phyloP scores from a whole-genome alignment of 345 rosid genomes.

The Luvunga scandens region DNA sequence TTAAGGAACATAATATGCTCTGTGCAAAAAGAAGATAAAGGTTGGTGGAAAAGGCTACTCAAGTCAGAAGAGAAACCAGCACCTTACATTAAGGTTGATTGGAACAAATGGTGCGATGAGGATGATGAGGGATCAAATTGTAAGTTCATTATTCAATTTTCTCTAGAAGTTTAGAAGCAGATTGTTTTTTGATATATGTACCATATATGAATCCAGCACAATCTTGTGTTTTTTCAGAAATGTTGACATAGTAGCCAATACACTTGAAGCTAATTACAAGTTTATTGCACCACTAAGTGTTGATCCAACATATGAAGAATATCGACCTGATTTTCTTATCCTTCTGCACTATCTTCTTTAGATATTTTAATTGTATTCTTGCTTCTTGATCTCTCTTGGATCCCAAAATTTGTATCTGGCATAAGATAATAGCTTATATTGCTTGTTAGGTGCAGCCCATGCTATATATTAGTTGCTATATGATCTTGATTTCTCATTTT shows the following conservation, averaged over 20 bases:
- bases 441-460: background rate
- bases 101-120: conserved; percentile 99
- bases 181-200: background rate
- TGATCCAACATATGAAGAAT: background rate
- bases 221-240: background rate
- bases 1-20: conserved; percentile 84
- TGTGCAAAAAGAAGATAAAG: conserved; percentile 73
- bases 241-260: background rate
- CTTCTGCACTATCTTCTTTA: background rate
- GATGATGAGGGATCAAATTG: conserved; percentile 67
- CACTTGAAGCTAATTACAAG: background rate
- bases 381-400: background rate
- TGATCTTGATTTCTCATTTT: background rate
- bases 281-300: background rate
- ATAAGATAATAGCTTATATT: background rate
- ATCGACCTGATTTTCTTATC: background rate
- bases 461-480: background rate
- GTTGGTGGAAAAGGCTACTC: conserved; percentile 92
- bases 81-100: conserved; percentile 96
- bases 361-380: background rate
- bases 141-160: conserved; percentile 36
- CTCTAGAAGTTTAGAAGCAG: background rate
- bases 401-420: background rate
- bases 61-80: conserved; percentile 90
- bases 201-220: background rate